Percentiles rank a stretch among this genome's conserved stretches.
Conservation (phyloP, 1,284 basidiomycete genomes). For the Malassezia equina region DNA sequence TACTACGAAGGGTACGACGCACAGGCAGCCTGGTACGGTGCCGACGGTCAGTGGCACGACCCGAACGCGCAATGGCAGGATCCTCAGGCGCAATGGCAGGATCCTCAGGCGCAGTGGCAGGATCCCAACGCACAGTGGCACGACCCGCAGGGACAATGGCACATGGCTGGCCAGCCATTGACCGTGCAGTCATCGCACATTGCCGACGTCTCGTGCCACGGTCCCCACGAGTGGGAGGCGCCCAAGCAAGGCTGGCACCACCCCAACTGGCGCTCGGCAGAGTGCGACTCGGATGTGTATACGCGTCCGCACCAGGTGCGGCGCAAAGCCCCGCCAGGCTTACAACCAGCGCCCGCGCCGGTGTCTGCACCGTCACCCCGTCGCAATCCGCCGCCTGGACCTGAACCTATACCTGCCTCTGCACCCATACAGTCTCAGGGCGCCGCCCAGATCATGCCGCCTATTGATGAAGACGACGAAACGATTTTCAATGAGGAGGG, state of each 20-base stretch:
- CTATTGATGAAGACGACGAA: conserved; percentile 1
- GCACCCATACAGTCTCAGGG: not conserved
- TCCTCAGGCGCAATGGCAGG: not conserved
- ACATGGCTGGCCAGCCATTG: not conserved
- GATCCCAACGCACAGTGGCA: not conserved
- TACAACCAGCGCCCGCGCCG: not conserved
- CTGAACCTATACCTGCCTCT: not conserved
- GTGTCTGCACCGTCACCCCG: conserved; percentile 1
- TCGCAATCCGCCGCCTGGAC: too few relatives aligned
- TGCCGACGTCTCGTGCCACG: not conserved
- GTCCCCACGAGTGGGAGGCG: not conserved
- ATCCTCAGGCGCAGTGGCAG: not conserved
- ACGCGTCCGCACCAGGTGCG: not conserved
- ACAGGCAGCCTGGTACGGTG: not conserved
- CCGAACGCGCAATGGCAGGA: not conserved
- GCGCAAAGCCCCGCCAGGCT: conserved; percentile 3
- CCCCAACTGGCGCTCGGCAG: not conserved
- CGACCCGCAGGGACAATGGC: not conserved
- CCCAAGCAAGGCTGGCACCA: not conserved
- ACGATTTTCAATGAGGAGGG: conserved; percentile 9
- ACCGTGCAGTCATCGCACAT: not conserved
- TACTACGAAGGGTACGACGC: not conserved
- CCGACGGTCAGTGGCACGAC: not conserved
- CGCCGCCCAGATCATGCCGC: not conserved
- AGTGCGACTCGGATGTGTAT: not conserved